Base-by-base conservation (phyloP, 331 rosid species). In the Arachis monticola region DNA sequence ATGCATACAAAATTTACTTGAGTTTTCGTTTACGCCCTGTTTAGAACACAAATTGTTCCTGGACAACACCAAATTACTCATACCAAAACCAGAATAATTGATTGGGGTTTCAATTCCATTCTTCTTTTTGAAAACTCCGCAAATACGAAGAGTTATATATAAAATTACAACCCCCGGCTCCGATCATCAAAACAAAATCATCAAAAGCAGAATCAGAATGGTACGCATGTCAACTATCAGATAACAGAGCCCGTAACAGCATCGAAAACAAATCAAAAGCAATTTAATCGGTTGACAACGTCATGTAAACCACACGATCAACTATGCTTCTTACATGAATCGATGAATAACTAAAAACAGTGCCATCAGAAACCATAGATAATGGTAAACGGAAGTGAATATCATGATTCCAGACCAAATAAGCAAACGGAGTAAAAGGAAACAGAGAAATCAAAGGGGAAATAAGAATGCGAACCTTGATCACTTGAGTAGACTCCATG, bases 401-500 rank as follows among this genome's bases (percentile, higher is more conserved):
- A 35, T 67, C 40, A 31, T 0, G 53, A 38, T 45, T 60, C 1
- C 31, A 67, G 8, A 41, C 14, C 9, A 3, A 38, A 42, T 32
- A 30, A 30, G 12, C 5, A 50, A 68, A 38, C 6, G 57, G 67
- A 50, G 74, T 0, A 57, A 51, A 2, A 2, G 9, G 11, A 51
- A n/a, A 5, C 1, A 14, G 22, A 3, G 59, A 44, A 1, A 2
- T 35, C 59, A 38, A 2, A 3, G 60, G 9, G 53, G 40, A 68
- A 46, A 6, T 46, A 38, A 57, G 74, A 77, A 76, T 56, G 27
- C 5, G 32, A 48, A 88, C 93, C 93, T 84, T 84, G 74, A 89
- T 77, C 60, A 89, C 89, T 55, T 77, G 52, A 51, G 74, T 10
- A 42, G 81, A 74, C 46, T 60, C 87, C 91, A 87, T 89, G 45